These are phyloP conservation scores for Zygotorulaspora chibaensis DNA, from an alignment of 805 yeast species.

Conservation along the genomic window DNA sequence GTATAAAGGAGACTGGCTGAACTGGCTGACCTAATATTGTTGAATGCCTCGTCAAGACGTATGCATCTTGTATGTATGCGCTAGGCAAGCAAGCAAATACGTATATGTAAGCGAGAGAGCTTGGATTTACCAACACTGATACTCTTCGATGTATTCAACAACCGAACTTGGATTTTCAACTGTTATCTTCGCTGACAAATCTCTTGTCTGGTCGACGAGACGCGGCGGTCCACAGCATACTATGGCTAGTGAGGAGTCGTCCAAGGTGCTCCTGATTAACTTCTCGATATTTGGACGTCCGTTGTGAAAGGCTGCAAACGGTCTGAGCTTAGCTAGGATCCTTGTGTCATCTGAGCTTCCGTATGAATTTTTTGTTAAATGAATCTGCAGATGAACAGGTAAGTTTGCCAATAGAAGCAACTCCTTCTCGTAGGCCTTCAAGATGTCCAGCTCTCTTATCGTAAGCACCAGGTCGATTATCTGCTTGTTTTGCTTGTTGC, in stretches of 20 bases:
- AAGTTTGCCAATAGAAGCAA: conserved; percentile 13
- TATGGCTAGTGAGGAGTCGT: conserved; percentile 42
- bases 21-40: no score
- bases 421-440: conserved; percentile 20
- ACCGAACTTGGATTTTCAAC: conserved; percentile 42
- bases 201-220: conserved; percentile 56
- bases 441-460: conserved; percentile 16
- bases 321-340: conserved; percentile 6
- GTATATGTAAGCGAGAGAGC: background rate
- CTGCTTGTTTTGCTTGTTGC: conserved; percentile 8
- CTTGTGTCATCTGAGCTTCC: conserved; percentile 4
- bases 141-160: conserved; percentile 69
- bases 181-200: conserved; percentile 39
- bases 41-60: no score
- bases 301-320: conserved; percentile 37
- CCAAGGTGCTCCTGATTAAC: conserved; percentile 37
- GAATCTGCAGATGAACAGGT: conserved; percentile 18
- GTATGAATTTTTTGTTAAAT: conserved; percentile 13
- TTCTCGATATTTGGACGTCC: conserved; percentile 46
- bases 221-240: conserved; percentile 60
- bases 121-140: conserved; percentile 59
- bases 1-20: no score
- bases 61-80: background rate
- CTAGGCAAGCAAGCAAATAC: background rate
- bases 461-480: conserved; percentile 17